Evolutionary conservation across 129 eudicot genomes (phyloP).

Genomic region (Sambucus nigra): DNA sequence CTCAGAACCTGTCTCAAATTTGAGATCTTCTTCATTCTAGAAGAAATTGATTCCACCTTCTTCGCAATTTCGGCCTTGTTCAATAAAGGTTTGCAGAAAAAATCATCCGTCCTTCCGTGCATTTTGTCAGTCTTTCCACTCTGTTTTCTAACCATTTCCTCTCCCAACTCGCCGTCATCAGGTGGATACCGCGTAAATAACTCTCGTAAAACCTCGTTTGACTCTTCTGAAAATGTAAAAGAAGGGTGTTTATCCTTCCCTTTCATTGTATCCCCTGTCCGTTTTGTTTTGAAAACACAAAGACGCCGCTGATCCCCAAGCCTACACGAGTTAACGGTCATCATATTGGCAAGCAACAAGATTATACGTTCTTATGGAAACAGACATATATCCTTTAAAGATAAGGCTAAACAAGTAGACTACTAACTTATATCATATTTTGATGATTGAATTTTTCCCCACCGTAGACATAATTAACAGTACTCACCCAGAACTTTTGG

Average conservation of each 20-base stretch:
- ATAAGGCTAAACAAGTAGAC: background rate
- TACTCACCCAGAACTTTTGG: slow-evolving; percentile 79
- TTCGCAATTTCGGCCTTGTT: slow-evolving; percentile 39
- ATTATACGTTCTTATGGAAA: background rate
- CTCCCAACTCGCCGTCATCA: slow-evolving; percentile 27
- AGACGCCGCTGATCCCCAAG: slow-evolving; percentile 37
- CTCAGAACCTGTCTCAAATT: slow-evolving; percentile 52
- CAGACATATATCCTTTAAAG: background rate
- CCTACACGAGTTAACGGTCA: slow-evolving; percentile 31
- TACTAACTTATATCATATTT: background rate
- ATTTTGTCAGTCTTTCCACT: slow-evolving; percentile 20
- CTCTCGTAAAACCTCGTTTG: slow-evolving; percentile 49
- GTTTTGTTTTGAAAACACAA: slow-evolving; percentile 43
- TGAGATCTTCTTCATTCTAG: slow-evolving; percentile 25
- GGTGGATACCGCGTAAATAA: slow-evolving; percentile 72
- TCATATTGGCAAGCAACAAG: background rate
- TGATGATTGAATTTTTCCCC: slow-evolving; percentile 1
- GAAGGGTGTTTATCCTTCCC: slow-evolving; percentile 31
- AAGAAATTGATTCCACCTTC: slow-evolving; percentile 44
- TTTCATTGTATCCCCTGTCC: slow-evolving; percentile 15
- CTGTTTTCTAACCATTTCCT: slow-evolving; percentile 26
- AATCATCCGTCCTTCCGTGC: slow-evolving; percentile 35
- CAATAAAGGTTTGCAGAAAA: slow-evolving; percentile 44
- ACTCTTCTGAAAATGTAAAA: slow-evolving; percentile 65
- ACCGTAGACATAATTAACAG: slow-evolving; percentile 7